phyloP scores from a whole-genome alignment of 257 asterid genomes.

The Rauvolfia tetraphylla region DNA sequence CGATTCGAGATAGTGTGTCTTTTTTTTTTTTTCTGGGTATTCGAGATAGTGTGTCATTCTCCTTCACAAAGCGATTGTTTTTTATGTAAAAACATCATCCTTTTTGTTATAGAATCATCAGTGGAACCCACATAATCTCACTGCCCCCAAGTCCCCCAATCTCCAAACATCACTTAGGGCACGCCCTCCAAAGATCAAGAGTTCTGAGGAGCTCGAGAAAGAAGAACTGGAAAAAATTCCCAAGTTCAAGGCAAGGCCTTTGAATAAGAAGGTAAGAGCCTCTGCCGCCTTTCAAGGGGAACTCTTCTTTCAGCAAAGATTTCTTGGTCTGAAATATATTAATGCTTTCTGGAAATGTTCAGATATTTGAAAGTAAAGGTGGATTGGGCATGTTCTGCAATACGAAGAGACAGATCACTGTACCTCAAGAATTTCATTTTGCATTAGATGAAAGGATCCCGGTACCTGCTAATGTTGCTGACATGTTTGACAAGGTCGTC shows the following conservation, averaged over 20 bases:
- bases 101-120: conserved; percentile 54
- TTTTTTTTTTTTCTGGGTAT: too few species aligned
- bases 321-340: background rate
- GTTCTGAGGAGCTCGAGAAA: conserved; percentile 62
- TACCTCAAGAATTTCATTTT: conserved; percentile 87
- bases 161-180: conserved; percentile 81
- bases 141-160: conserved; percentile 81
- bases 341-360: background rate
- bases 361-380: conserved; percentile 96
- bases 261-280: conserved; percentile 68
- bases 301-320: background rate
- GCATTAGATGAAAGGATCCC: conserved; percentile 81
- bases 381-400: conserved; percentile 75
- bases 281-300: background rate
- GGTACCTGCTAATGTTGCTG: conserved; percentile 56
- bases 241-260: conserved; percentile 88
- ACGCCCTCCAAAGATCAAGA: conserved; percentile 71
- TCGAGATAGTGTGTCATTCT: background rate
- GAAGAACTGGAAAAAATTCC: conserved; percentile 71
- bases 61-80: too few species aligned
- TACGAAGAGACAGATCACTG: conserved; percentile 70
- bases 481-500: conserved; percentile 76
- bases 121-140: conserved; percentile 62
- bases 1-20: background rate
- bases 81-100: background rate